Evolutionary conservation across 2,329 filamentous ascomycete genomes (phyloP), one percentile per base, ranked within the genome.

Genomic region (Trichothecium roseum): DNA sequence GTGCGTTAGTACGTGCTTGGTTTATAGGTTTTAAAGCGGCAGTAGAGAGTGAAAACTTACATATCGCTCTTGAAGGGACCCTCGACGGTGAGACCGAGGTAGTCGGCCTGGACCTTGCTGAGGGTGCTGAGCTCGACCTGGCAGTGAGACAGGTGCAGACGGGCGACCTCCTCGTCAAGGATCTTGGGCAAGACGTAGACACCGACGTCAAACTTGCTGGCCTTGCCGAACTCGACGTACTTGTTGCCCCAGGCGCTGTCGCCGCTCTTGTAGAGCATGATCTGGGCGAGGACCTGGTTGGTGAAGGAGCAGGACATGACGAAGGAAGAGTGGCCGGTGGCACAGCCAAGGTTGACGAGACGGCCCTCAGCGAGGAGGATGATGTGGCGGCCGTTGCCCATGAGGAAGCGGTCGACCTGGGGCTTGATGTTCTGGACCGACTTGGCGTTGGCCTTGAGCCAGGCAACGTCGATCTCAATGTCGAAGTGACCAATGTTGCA

Each of bases 401-500:
- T 91, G 54, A 83, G 72, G 83, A 80, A 98, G 63, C 91, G 87
- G 78, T 98, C 91, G 56, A 98, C 91, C 74, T 98, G 91, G 58
- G 91, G 89, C 82, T 98, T 98, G 79, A 98, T 95, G 81, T 91
- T 94, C 74, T 89, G 82, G 49, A 89, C 83, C 56, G 81, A 87
- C 66, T 80, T 77, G 62, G 89, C 83, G 70, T 94, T 96, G 68
- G 80, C 80, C 84, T 96, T 96, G 67, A 98, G 75, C 91, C 91
- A 98, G 50, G 91, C 91, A 68, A 98, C 91, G 64, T 98, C 91
- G 55, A 98, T 98, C 74, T 98, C 91, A 55, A 95, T 94, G 65
- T 98, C 89, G 69, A 98, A 98, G 76, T 98, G 89, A 62, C 89
- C 89, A 69, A 98, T 98, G 78, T 98, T 98, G 87, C 89, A 96